These are phyloP conservation scores for Lentinula boryana DNA, from an alignment of 768 basidiomycete genomes.

Conservation along the genomic window DNA sequence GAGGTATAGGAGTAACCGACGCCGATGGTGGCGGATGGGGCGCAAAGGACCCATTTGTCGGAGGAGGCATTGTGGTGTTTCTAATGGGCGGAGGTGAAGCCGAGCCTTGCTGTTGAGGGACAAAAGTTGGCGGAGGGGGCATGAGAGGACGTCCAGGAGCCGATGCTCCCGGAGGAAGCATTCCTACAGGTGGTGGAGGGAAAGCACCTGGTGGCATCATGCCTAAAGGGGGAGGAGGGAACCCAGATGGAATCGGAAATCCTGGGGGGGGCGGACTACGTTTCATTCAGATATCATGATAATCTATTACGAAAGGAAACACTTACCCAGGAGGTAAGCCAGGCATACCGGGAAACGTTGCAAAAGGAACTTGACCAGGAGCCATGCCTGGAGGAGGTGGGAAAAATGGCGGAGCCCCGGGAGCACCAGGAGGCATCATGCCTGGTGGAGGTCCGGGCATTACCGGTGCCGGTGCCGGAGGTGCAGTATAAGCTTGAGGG, in stretches of 20 bases:
- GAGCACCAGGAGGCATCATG: conserved; percentile 17
- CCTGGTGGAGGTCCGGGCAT: conserved; percentile 22
- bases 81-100: conserved; percentile 12
- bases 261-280: conserved; percentile 47
- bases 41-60: conserved; percentile 4
- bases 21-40: conserved; percentile 23
- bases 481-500: conserved; percentile 61
- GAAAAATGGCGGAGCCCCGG: conserved; percentile 28
- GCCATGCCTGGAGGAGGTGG: conserved; percentile 38
- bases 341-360: conserved; percentile 37
- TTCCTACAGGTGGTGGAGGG: conserved; percentile 18
- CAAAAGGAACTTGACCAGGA: conserved; percentile 31
- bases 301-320: conserved; percentile 6
- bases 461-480: conserved; percentile 31
- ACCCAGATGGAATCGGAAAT: conserved; percentile 31
- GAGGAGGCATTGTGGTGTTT: conserved; percentile 2
- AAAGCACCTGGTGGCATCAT: conserved; percentile 27
- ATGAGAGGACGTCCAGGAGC: conserved; percentile 12
- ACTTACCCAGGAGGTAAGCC: conserved; percentile 57
- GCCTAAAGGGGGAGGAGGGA: conserved; percentile 18
- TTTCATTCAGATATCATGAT: conserved; percentile 8
- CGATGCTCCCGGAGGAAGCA: conserved; percentile 20
- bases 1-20: conserved; percentile 9
- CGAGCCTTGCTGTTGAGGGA: conserved; percentile 17
- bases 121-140: conserved; percentile 11